A percentile compares a stretch with the other conserved stretches of the same genome.
These are phyloP conservation scores for Spathaspora girioi DNA, from an alignment of 805 yeast species.

Conservation along the genomic window DNA sequence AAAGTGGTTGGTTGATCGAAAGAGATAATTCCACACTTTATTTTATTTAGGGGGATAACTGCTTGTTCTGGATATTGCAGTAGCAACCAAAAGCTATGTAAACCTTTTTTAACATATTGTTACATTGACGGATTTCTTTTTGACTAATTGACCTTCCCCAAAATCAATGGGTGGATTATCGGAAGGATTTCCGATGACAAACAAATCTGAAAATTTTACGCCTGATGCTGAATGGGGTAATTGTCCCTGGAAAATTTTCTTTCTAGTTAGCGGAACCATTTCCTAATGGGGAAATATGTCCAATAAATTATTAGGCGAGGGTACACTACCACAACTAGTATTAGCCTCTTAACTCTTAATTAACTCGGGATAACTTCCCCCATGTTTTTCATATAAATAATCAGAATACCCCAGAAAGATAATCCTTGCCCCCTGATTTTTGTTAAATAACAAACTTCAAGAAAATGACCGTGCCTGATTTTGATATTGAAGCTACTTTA, in stretches of 20 bases:
- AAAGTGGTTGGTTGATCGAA: no score
- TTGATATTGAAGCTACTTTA: constrained; percentile 22
- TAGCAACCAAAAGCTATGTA: background rate
- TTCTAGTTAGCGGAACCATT: background rate
- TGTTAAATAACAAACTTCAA: background rate
- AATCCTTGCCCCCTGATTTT: background rate
- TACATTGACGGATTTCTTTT: no score
- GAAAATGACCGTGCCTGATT: constrained; percentile 11
- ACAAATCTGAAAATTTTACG: background rate
- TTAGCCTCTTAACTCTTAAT: no score
- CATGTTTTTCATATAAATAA: background rate
- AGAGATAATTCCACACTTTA: no score
- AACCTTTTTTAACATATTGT: no score
- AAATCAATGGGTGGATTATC: background rate
- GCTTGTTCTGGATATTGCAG: no score
- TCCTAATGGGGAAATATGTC: background rate
- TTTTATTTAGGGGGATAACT: no score
- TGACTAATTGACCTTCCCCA: background rate
- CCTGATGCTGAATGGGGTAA: background rate
- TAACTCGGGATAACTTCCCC: background rate
- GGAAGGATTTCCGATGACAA: background rate
- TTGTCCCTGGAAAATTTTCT: background rate
- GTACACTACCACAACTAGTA: background rate
- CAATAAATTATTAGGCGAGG: no score
- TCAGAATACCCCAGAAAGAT: no score